These are phyloP conservation scores for Eleusine coracana DNA, from an alignment of 176 grass and related monocot genomes.

Conservation along the genomic window DNA sequence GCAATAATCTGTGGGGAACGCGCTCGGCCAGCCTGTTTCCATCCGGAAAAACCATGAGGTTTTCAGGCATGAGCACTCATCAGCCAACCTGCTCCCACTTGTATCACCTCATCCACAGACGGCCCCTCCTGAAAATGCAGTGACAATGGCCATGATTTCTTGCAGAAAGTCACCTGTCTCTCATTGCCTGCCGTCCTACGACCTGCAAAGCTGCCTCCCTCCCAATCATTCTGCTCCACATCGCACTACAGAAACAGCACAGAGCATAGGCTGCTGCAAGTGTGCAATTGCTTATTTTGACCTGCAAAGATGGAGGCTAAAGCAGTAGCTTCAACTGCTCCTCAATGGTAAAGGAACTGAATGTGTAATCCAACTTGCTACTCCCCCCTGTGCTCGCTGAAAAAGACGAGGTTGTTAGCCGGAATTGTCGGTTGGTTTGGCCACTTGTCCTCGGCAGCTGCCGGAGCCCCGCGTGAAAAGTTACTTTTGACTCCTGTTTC, in stretches of 20 bases:
- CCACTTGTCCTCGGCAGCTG: conserved; percentile 21
- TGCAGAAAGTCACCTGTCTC: background rate
- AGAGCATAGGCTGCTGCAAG: background rate
- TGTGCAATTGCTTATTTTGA: background rate
- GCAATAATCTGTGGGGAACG: background rate
- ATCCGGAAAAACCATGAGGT: background rate
- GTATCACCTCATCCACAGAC: background rate
- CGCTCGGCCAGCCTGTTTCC: background rate
- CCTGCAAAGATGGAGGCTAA: background rate
- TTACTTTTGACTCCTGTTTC: background rate
- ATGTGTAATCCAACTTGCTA: background rate
- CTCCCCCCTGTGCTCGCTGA: background rate
- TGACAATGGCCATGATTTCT: background rate
- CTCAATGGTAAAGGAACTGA: conserved; percentile 2
- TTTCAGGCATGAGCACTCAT: conserved; percentile 9
- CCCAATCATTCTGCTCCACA: conserved; percentile 26
- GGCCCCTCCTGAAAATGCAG: background rate
- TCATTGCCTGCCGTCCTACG: background rate
- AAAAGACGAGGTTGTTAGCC: conserved; percentile 5
- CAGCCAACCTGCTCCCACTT: conserved; percentile 23
- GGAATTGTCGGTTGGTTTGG: conserved; percentile 25
- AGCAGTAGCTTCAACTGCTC: conserved; percentile 40
- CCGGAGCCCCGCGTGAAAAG: background rate
- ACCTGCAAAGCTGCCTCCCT: conserved; percentile 14
- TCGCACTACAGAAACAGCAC: background rate